Percentiles rank a stretch among this genome's conserved stretches.
These are phyloP conservation scores for Aristolochia fimbriata DNA, from an alignment of 164 flowering plant species.

Conservation along the genomic window DNA sequence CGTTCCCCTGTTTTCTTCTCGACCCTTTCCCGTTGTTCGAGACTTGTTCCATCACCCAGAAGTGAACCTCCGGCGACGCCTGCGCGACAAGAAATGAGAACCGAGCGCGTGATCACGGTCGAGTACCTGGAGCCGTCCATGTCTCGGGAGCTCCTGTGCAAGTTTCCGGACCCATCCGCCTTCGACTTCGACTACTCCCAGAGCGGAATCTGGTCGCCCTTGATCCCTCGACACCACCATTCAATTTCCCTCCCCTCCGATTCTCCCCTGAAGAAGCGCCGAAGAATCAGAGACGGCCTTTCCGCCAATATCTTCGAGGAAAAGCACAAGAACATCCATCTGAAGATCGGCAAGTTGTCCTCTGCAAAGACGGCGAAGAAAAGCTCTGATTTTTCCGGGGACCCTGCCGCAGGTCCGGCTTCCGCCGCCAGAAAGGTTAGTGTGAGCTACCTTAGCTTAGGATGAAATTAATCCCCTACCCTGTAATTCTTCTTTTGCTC, in stretches of 20 bases:
- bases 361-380: constrained; percentile 9
- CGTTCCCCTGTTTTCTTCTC: too few species aligned
- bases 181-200: constrained; percentile 79
- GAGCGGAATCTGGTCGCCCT: constrained; percentile 88
- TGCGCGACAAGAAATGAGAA: neutral
- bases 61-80: too few species aligned
- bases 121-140: constrained; percentile 53
- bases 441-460: neutral
- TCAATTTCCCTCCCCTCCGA: neutral
- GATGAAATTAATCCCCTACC: neutral
- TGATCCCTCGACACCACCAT: constrained; percentile 35
- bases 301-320: constrained; percentile 4
- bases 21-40: too few species aligned
- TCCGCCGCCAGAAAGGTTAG: constrained; percentile 18
- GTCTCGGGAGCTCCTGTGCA: constrained; percentile 55
- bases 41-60: too few species aligned
- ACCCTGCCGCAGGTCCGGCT: constrained; percentile 18
- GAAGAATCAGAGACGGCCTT: constrained; percentile 16
- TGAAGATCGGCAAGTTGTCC: neutral
- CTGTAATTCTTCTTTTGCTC: too few species aligned
- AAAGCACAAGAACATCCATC: neutral
- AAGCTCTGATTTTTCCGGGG: constrained; percentile 15
- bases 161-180: constrained; percentile 72
- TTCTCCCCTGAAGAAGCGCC: constrained; percentile 7
- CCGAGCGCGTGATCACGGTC: constrained; percentile 25